phyloP scores from a whole-genome alignment of 139 green algal genomes.

The Micractinium sp. region DNA sequence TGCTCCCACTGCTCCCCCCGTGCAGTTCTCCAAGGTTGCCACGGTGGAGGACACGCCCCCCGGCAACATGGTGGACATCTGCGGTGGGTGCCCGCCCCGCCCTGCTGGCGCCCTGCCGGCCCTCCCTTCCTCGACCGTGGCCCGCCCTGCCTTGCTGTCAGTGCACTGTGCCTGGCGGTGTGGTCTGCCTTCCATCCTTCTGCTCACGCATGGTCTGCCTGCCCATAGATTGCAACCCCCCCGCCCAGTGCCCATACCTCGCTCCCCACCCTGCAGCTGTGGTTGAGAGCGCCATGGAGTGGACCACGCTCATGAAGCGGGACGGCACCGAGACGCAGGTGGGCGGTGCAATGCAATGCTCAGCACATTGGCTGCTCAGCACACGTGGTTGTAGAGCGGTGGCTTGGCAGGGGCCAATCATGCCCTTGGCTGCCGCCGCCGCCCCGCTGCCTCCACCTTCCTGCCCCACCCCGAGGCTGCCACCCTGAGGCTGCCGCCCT shows the following conservation, averaged over 20 bases:
- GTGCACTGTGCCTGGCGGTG: background rate
- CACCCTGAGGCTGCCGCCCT: background rate
- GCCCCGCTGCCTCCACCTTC: too few relatives aligned
- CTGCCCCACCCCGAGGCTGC: too few relatives aligned
- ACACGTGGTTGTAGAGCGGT: background rate
- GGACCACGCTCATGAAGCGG: slow-evolving; percentile 74
- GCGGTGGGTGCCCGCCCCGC: slow-evolving; percentile 53
- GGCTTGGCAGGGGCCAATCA: background rate
- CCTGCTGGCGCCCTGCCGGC: background rate
- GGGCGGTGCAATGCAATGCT: background rate
- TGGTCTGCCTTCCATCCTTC: too few relatives aligned
- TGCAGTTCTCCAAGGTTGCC: slow-evolving; percentile 84
- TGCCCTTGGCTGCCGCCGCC: too few relatives aligned
- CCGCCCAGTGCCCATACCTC: too few relatives aligned
- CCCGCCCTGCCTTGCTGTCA: background rate
- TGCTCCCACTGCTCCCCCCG: too few relatives aligned
- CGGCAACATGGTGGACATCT: slow-evolving; percentile 83
- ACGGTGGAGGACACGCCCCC: slow-evolving; percentile 75
- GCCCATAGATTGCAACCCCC: too few relatives aligned
- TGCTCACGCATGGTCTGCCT: background rate
- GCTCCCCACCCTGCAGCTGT: slow-evolving; percentile 54
- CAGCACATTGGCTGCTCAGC: too few relatives aligned
- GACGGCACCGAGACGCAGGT: slow-evolving; percentile 79
- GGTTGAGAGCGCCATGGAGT: slow-evolving; percentile 71
- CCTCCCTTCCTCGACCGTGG: too few relatives aligned